These are phyloP conservation scores for Clohesyomyces aquaticus DNA, from an alignment of 495 filamentous ascomycete species.

Conservation along the genomic window DNA sequence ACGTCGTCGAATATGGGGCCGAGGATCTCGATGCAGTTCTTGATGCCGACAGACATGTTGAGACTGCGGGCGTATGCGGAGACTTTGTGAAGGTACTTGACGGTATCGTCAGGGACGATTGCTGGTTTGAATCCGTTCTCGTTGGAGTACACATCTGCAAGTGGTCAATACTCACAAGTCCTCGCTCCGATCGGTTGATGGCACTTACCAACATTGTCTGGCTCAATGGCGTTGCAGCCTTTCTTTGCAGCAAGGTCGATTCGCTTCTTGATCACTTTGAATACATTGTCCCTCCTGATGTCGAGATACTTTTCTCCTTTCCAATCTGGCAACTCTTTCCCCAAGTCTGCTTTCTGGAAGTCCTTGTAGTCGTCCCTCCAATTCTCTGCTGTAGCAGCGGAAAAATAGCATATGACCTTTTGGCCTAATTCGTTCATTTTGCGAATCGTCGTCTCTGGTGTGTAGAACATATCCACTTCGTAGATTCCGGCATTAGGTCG, in stretches of 20 bases:
- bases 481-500: constrained; percentile 25
- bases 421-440: constrained; percentile 28
- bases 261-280: constrained; percentile 29
- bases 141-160: constrained; percentile 32
- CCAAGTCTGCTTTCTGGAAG: constrained; percentile 18
- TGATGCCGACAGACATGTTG: constrained; percentile 31
- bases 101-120: constrained; percentile 26
- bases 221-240: constrained; percentile 31
- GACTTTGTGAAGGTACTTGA: constrained; percentile 28
- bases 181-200: not conserved
- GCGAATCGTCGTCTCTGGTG: constrained; percentile 21
- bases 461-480: constrained; percentile 33
- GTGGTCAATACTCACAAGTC: not conserved
- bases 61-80: constrained; percentile 23
- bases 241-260: constrained; percentile 22
- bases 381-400: constrained; percentile 29
- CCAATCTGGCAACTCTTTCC: constrained; percentile 26
- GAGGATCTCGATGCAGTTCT: constrained; percentile 36
- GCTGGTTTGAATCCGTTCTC: constrained; percentile 28
- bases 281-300: constrained; percentile 26
- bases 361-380: constrained; percentile 29
- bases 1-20: constrained; percentile 33
- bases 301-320: constrained; percentile 27
- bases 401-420: constrained; percentile 30
- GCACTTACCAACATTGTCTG: constrained; percentile 33